Conservation (phyloP, 23 red algal species). For the Gracilaria vermiculophylla region DNA sequence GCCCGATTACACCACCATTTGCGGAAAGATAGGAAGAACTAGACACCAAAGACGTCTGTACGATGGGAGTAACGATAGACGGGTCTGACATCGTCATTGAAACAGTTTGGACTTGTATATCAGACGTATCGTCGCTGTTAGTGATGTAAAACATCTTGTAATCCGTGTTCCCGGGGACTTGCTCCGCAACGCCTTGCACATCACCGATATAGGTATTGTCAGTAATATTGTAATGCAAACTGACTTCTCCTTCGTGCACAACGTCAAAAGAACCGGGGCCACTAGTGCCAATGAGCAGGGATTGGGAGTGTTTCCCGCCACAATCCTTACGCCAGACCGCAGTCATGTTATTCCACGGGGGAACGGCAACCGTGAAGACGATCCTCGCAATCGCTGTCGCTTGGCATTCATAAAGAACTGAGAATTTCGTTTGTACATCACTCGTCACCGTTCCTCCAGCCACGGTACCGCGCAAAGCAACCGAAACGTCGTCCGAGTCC, state of each 20-base stretch:
- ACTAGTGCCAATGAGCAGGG: constrained; percentile 53
- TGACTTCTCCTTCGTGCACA: constrained; percentile 63
- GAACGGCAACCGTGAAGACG: constrained; percentile 45
- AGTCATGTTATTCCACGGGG: constrained; percentile 75
- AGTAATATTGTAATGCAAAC: constrained; percentile 48
- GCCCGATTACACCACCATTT: constrained; percentile 41
- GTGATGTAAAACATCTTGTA: constrained; percentile 54
- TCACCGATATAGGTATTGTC: constrained; percentile 19
- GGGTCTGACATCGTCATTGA: constrained; percentile 66
- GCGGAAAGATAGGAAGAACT: neutral
- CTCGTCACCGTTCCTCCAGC: constrained; percentile 22
- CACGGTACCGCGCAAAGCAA: constrained; percentile 35
- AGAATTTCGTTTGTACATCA: constrained; percentile 43
- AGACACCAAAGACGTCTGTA: constrained; percentile 14
- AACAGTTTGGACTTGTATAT: constrained; percentile 58
- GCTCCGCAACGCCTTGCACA: neutral
- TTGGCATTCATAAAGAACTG: constrained; percentile 52
- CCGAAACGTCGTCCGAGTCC: constrained; percentile 28
- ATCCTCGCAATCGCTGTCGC: constrained; percentile 42
- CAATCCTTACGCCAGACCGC: constrained; percentile 70
- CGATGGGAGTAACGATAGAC: neutral
- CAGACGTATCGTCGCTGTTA: constrained; percentile 58
- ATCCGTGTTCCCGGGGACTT: constrained; percentile 30
- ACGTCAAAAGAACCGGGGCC: constrained; percentile 49
- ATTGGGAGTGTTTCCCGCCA: constrained; percentile 44